phyloP scores from a whole-genome alignment of 169 alveolate species.

The Eimeria zaria region DNA sequence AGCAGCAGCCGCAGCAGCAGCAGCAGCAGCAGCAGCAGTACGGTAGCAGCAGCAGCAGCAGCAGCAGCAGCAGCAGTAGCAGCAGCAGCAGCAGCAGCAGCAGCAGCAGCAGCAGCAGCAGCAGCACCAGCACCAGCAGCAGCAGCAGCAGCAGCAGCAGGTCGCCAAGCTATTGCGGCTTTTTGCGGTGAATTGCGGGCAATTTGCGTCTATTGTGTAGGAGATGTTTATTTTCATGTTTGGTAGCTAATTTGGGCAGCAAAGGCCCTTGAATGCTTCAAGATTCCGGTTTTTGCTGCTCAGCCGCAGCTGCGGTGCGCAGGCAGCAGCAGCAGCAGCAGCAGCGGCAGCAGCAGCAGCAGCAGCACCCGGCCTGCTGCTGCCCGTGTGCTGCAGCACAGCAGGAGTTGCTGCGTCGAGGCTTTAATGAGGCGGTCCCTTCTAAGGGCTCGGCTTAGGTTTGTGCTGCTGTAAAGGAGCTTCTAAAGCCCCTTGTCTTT shows the following conservation, averaged over 20 bases:
- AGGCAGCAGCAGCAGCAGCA: conserved; percentile 79
- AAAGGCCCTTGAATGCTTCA: conserved; percentile 30
- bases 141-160: conserved; percentile 78
- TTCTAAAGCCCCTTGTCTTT: not conserved
- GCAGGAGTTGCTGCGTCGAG: conserved; percentile 77
- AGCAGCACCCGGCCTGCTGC: conserved; percentile 54
- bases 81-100: conserved; percentile 74
- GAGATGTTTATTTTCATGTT: conserved; percentile 34
- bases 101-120: conserved; percentile 28
- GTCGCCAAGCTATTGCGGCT: conserved; percentile 70
- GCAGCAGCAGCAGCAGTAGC: conserved; percentile 72
- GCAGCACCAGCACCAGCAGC: conserved; percentile 72
- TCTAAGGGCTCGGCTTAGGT: not conserved
- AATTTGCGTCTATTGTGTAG: conserved; percentile 33
- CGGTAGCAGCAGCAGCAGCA: conserved; percentile 69
- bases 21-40: conserved; percentile 64
- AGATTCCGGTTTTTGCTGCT: conserved; percentile 22
- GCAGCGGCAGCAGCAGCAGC: conserved; percentile 62
- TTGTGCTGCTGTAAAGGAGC: not conserved
- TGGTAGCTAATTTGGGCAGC: not conserved
- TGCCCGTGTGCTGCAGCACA: conserved; percentile 55
- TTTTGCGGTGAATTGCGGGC: conserved; percentile 10
- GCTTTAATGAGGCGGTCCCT: conserved; percentile 64
- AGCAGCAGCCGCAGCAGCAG: too few species aligned
- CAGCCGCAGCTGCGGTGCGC: conserved; percentile 81